Base-by-base conservation (phyloP, 768 basidiomycete genomes). In the Russula virescens region DNA sequence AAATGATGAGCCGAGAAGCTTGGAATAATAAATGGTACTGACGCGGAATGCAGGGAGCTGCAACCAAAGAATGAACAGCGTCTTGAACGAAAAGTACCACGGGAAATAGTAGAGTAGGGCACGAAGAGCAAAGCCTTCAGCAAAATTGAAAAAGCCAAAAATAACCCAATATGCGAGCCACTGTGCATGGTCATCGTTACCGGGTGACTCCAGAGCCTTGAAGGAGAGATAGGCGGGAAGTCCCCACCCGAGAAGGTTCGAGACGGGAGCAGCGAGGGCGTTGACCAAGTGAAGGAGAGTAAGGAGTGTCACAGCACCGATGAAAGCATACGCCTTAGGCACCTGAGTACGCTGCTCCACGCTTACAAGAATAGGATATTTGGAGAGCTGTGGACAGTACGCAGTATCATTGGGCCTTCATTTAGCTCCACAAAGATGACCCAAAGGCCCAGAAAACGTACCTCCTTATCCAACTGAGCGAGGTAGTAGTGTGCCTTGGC, bases 151-250 rank as follows among this genome's bases (percentile, higher is more conserved):
- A 75, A 87, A 89, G 58, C 93, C 94, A 69, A 97, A 95, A 58
- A 96, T 83, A 71, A 91, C 82, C 96, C 96, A 98, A 81, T 98
- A 98, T 2, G 95, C 96, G 71, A 98, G 81, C 94, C 94, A 98
- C 77, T 97, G 94, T 70, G 89, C 80, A 75, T 96, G 91, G 68
- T 96, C 93, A 68, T 87, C 81, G 62, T 86, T 79, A 3, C 83
- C 80, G n/a, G 92, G 91, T 5, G 82, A 76, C 75, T 98, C 96
- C 72, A 99, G 84, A 31, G 97, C 95, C 77, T 89, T 89, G 80
- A 98, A 85, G 55, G 94, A 97, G 74, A 97, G 84, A 75, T 93
- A 98, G 6, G 94, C 94, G 31, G 97, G 97, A 70, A 98, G 81
- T 35, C 78, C 91, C 88, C 90, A 98, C 55, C 95, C 97, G 71